Base-by-base conservation (phyloP, 441 rosid genomes). In the Gossypium davidsonii region DNA sequence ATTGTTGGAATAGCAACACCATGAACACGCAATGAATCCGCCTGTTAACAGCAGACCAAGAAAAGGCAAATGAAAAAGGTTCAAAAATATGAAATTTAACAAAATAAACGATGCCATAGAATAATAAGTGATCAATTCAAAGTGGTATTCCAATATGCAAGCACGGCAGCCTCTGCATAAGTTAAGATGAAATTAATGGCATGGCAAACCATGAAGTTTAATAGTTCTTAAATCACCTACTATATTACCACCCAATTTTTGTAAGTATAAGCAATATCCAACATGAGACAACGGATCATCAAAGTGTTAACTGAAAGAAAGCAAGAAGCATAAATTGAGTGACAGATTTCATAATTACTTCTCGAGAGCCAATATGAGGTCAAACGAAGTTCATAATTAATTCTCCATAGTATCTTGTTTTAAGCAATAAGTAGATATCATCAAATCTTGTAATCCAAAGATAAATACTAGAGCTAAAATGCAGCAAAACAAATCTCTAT, bases 1-100 rank as follows among this genome's bases (percentile, higher is more conserved):
- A 85, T 75, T 0, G 97, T 96, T 14, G 99, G 98, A 74, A 90
- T 96, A 0, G 98, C 99, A 69, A 96, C 99, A 23, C 99, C 99
- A 28, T 96, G 97, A 60, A 96, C 99, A 28, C 84, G 88, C 69
- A 89, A 75, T 4, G 92, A 81, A 48, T 90, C 98, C 17, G 97
- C 99, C 99, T 96, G 73, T 72, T 34, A 86, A 55, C 7, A 72
- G 66, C 60, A 42, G 53, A 59, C 73, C 39, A 14, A 74, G 25
- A 60, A 74, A 65, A 52, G 4, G 52, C 6, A 53, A 69, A 51
- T 23, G 6, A 67, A 64, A 51, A 6, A 12, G 25, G 67, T 56
- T 10, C 26, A 28, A 18, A 37, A 49, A 73, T 9, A 6, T 58
- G 58, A 56, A 58, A 21, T 48, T 4, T 67, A 49, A 51, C 42